phyloP scores from a whole-genome alignment of 106 monocot species.

The Dendrobium chrysotoxum region DNA sequence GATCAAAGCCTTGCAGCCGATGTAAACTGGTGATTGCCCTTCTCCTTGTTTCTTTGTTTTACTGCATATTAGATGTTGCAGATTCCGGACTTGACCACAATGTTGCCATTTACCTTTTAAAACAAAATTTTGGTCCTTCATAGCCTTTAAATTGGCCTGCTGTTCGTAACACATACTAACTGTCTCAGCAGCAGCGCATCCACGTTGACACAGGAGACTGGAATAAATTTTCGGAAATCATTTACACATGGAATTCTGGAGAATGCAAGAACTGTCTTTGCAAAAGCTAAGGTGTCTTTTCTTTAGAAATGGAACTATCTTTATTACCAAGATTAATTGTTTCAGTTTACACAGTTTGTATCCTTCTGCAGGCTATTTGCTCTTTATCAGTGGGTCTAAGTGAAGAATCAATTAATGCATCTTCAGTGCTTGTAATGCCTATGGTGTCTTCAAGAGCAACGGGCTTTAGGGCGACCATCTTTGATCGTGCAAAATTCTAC shows the following conservation, averaged over 20 bases:
- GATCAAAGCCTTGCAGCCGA: constrained; percentile 34
- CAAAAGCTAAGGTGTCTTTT: constrained; percentile 64
- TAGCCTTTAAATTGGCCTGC: background rate
- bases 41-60: background rate
- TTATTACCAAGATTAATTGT: background rate
- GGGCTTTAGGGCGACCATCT: constrained; percentile 57
- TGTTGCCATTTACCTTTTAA: background rate
- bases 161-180: background rate
- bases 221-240: constrained; percentile 31
- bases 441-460: constrained; percentile 89
- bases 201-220: constrained; percentile 39
- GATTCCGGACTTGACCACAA: background rate
- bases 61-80: background rate
- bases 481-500: constrained; percentile 45
- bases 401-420: constrained; percentile 68
- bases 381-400: constrained; percentile 66
- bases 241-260: constrained; percentile 18
- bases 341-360: background rate
- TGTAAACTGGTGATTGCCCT: constrained; percentile 44
- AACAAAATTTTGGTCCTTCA: background rate
- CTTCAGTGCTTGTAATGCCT: constrained; percentile 88
- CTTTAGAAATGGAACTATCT: background rate
- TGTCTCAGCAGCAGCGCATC: constrained; percentile 32
- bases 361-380: constrained; percentile 59
- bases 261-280: constrained; percentile 34